These are phyloP conservation scores for Claviceps pusilla DNA, from an alignment of 2,329 filamentous ascomycete genomes.

Conservation along the genomic window DNA sequence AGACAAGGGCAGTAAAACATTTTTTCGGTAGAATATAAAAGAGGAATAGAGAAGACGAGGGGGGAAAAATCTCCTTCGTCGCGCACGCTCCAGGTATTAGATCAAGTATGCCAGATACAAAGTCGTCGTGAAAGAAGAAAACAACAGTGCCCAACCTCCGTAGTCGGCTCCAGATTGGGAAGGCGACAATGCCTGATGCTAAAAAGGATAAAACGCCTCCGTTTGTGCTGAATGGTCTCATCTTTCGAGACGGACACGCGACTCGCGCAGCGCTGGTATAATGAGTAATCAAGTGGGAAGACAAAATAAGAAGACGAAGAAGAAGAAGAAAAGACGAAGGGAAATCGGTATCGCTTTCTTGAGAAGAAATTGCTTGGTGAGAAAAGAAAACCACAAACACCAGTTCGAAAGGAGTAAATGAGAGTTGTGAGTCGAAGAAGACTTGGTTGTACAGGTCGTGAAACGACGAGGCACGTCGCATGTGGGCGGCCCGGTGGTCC, in stretches of 20 bases:
- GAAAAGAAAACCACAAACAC: slow-evolving; percentile 13
- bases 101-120: slow-evolving; percentile 9
- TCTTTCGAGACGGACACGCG: slow-evolving; percentile 19
- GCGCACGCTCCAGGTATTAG: slow-evolving; percentile 9
- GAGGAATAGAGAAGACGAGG: too few relatives aligned
- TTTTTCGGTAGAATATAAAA: slow-evolving; percentile 8
- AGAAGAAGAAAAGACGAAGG: slow-evolving; percentile 4
- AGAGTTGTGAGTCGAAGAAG: slow-evolving; percentile 28
- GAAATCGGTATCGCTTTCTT: slow-evolving; percentile 33
- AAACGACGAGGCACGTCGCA: slow-evolving; percentile 13
- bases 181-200: slow-evolving; percentile 13
- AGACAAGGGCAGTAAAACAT: slow-evolving; percentile 15
- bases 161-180: slow-evolving; percentile 8
- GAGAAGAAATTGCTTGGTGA: slow-evolving; percentile 4
- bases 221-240: slow-evolving; percentile 29
- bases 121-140: background rate
- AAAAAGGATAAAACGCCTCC: slow-evolving; percentile 16
- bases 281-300: slow-evolving; percentile 15
- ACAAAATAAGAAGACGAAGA: slow-evolving; percentile 5
- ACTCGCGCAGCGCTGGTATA: slow-evolving; percentile 9
- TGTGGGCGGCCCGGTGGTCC: slow-evolving; percentile 13
- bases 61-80: slow-evolving; percentile 2
- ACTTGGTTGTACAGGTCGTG: slow-evolving; percentile 32
- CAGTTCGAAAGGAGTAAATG: slow-evolving; percentile 13
- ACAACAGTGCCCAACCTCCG: background rate